phyloP scores from a whole-genome alignment of 2,329 filamentous ascomycete species.

The Cladosporium oxysporum region DNA sequence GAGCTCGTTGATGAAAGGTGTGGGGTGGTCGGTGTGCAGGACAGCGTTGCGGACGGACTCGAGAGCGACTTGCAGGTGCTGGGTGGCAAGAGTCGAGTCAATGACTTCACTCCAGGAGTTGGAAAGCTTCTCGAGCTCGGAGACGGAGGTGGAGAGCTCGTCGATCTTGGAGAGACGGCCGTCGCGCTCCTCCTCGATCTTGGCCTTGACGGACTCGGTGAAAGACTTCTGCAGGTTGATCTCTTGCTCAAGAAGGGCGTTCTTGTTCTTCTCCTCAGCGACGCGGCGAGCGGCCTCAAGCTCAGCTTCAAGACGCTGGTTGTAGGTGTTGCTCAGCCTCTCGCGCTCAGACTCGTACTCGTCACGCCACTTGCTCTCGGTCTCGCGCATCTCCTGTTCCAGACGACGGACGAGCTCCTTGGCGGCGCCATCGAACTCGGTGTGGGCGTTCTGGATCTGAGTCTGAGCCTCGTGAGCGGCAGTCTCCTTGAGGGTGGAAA shows the following conservation, averaged over 20 bases:
- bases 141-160: conserved; percentile 74
- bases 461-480: conserved; percentile 71
- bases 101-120: conserved; percentile 88
- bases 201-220: conserved; percentile 71
- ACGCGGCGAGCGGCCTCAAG: conserved; percentile 77
- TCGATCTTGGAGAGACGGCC: conserved; percentile 83
- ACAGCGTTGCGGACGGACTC: conserved; percentile 87
- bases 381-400: conserved; percentile 76
- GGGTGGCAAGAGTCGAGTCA: conserved; percentile 86
- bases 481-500: conserved; percentile 70
- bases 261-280: conserved; percentile 78
- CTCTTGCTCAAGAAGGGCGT: conserved; percentile 86
- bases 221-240: conserved; percentile 86
- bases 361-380: conserved; percentile 79
- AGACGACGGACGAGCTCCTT: conserved; percentile 86
- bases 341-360: conserved; percentile 89
- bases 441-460: conserved; percentile 69
- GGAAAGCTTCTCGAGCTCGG: conserved; percentile 83
- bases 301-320: conserved; percentile 75
- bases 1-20: conserved; percentile 86
- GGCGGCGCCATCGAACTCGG: conserved; percentile 83
- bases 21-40: conserved; percentile 69
- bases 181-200: conserved; percentile 85
- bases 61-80: conserved; percentile 93
- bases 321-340: conserved; percentile 74